Evolutionary conservation across 2,329 filamentous ascomycete genomes (phyloP).

Genomic region (Onygenales sp.): DNA sequence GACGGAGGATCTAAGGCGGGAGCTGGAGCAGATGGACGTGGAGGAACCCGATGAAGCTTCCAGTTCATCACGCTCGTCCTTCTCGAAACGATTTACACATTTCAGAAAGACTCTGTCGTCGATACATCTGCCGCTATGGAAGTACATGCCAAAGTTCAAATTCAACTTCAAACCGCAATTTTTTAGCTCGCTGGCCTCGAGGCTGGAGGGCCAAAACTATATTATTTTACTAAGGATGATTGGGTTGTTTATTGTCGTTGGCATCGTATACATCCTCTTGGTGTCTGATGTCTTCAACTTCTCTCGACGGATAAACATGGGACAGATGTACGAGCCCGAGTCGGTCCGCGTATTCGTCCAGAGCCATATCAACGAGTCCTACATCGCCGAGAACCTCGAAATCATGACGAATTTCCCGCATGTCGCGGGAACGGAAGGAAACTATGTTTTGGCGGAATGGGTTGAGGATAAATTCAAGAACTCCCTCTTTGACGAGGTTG

Average conservation of each 20-base stretch:
- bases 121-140: slow-evolving; percentile 43
- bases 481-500: slow-evolving; percentile 65
- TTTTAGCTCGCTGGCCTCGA: slow-evolving; percentile 23
- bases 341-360: slow-evolving; percentile 68
- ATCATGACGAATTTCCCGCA: slow-evolving; percentile 80
- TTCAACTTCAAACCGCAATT: slow-evolving; percentile 32
- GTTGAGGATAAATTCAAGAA: slow-evolving; percentile 66
- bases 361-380: slow-evolving; percentile 57
- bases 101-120: slow-evolving; percentile 50
- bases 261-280: slow-evolving; percentile 75
- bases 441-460: slow-evolving; percentile 76
- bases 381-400: slow-evolving; percentile 62
- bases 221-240: slow-evolving; percentile 64
- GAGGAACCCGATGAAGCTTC: slow-evolving; percentile 50
- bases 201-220: slow-evolving; percentile 42
- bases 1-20: slow-evolving; percentile 59
- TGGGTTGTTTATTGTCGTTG: slow-evolving; percentile 64
- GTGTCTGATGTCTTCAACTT: slow-evolving; percentile 71
- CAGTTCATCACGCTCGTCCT: slow-evolving; percentile 25
- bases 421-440: slow-evolving; percentile 87
- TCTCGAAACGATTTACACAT: slow-evolving; percentile 48
- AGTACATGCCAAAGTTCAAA: slow-evolving; percentile 33
- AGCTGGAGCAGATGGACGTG: slow-evolving; percentile 84
- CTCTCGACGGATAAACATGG: slow-evolving; percentile 53
- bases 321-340: slow-evolving; percentile 73